These are phyloP conservation scores for Coffea eugenioides DNA, from an alignment of 257 asterid species.

Conservation along the genomic window DNA sequence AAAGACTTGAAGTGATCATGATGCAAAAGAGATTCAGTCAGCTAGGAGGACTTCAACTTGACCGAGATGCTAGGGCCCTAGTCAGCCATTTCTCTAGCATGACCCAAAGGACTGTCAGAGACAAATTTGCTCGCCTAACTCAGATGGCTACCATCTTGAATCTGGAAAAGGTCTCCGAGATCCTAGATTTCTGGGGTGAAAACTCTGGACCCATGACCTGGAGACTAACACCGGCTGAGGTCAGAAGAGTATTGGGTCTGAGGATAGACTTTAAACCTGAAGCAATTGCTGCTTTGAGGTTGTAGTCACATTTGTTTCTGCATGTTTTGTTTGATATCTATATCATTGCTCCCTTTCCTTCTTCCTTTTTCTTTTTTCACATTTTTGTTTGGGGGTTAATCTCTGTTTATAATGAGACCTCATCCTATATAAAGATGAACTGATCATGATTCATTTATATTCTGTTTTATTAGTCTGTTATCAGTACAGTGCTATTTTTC, in stretches of 20 bases:
- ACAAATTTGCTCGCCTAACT: conserved; percentile 86
- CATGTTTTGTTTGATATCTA: neutral
- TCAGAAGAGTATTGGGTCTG: conserved; percentile 79
- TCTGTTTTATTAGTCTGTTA: neutral
- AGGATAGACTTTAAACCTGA: conserved; percentile 91
- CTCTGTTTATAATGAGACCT: neutral
- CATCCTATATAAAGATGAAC: neutral
- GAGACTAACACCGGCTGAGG: conserved; percentile 97
- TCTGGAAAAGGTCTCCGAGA: conserved; percentile 92
- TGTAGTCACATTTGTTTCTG: conserved; percentile 33
- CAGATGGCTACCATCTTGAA: conserved; percentile 96
- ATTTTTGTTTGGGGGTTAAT: neutral
- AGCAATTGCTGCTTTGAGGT: conserved; percentile 85
- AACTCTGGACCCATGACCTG: conserved; percentile 98
- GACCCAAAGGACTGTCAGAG: conserved; percentile 94
- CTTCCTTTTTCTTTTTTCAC: neutral
- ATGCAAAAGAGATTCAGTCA: conserved; percentile 97
- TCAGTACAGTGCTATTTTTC: too few relatives aligned
- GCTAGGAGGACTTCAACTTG: conserved; percentile 98
- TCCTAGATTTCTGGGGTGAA: conserved; percentile 99
- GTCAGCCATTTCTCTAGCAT: conserved; percentile 88
- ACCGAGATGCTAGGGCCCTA: conserved; percentile 82
- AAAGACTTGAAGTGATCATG: conserved; percentile 94
- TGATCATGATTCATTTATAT: neutral
- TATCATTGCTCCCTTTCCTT: neutral